These are phyloP conservation scores for Xylaria bambusicola DNA, from an alignment of 495 filamentous ascomycete species.

Conservation along the genomic window DNA sequence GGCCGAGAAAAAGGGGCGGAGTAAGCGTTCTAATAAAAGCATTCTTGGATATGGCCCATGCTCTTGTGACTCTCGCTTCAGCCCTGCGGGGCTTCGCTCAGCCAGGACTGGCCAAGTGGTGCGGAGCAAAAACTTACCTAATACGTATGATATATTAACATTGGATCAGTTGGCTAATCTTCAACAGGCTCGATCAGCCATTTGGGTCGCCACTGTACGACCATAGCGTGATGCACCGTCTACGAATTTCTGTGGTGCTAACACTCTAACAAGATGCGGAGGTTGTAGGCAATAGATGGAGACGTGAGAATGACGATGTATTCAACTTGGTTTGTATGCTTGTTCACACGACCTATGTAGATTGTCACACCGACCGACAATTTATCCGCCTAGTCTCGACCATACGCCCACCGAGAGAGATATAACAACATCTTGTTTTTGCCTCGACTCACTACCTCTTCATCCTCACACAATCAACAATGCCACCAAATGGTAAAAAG, in stretches of 20 bases:
- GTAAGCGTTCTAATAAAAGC: not conserved
- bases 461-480: too few species aligned
- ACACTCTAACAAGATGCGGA: constrained; percentile 1
- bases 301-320: not conserved
- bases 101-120: not conserved
- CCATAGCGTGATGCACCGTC: not conserved
- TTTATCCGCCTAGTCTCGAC: too few species aligned
- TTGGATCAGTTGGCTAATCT: constrained; percentile 10
- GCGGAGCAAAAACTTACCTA: not conserved
- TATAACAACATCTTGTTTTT: too few species aligned
- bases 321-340: not conserved
- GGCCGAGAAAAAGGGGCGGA: not conserved
- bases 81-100: constrained; percentile 4
- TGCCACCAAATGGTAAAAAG: too few species aligned
- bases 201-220: not conserved
- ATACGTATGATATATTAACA: not conserved
- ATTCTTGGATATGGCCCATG: not conserved
- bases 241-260: not conserved
- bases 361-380: too few species aligned
- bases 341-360: too few species aligned
- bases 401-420: too few species aligned
- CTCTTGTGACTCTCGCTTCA: constrained; percentile 1
- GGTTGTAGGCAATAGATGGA: not conserved
- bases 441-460: too few species aligned
- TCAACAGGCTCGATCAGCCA: not conserved